Conservation (phyloP, 2,329 filamentous ascomycete genomes). For the Calonectria henricotiae region DNA sequence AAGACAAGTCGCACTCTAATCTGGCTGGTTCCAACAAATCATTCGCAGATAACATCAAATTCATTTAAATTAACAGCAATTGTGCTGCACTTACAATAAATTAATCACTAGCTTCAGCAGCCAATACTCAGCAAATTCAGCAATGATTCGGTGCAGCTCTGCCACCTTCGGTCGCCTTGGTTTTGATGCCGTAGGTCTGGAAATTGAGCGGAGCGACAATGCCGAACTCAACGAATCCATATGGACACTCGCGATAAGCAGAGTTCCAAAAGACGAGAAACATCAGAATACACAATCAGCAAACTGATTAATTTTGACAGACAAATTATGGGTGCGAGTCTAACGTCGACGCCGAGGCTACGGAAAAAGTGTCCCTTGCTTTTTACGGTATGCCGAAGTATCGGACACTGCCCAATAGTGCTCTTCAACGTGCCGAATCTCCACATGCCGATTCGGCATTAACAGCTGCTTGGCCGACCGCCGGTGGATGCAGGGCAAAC, state of each 20-base stretch:
- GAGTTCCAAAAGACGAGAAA: not conserved
- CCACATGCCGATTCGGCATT: not conserved
- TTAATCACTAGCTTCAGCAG: too few relatives aligned
- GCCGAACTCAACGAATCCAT: not conserved
- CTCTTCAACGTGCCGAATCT: not conserved
- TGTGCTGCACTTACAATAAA: too few relatives aligned
- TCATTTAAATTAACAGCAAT: too few relatives aligned
- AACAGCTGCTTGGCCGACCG: not conserved
- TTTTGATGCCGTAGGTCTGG: too few relatives aligned
- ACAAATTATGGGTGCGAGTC: not conserved
- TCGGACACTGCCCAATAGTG: not conserved
- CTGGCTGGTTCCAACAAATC: too few relatives aligned
- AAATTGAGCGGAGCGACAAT: too few relatives aligned
- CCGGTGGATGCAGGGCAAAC: not conserved
- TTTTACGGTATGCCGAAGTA: not conserved
- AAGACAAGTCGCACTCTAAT: too few relatives aligned
- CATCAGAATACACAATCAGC: not conserved
- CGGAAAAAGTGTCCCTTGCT: not conserved
- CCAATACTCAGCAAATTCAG: too few relatives aligned
- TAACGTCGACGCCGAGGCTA: not conserved
- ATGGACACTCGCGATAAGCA: not conserved
- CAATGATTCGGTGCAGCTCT: too few relatives aligned
- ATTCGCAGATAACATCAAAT: too few relatives aligned
- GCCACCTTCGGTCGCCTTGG: too few relatives aligned
- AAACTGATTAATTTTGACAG: not conserved